Evolutionary conservation across 305 asterid species (phyloP).

Genomic region (Rubia tinctorum): DNA sequence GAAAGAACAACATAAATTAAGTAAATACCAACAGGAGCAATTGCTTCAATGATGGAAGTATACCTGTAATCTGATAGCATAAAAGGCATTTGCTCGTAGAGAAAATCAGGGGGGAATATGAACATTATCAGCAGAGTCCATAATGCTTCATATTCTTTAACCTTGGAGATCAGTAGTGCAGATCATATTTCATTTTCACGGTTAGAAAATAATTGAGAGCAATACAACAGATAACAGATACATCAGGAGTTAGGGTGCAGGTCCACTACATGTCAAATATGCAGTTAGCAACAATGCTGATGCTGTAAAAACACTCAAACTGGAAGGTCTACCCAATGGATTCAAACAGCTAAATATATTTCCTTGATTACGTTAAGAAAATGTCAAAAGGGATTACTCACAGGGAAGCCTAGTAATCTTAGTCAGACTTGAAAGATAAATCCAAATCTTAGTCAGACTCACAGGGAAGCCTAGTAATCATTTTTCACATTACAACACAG

Average conservation of each 20-base stretch:
- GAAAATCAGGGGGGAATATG: not conserved
- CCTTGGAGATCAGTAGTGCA: not conserved
- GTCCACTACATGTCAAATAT: not conserved
- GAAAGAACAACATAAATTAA: not conserved
- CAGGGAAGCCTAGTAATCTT: not conserved
- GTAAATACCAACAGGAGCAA: not conserved
- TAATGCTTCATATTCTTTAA: not conserved
- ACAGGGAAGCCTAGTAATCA: not conserved
- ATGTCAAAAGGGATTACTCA: not conserved
- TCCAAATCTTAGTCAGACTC: not conserved
- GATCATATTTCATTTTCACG: not conserved
- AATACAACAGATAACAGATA: not conserved
- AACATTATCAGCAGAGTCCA: not conserved
- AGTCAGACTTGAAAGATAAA: no score
- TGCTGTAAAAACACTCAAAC: not conserved
- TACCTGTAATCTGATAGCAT: not conserved
- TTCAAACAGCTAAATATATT: not conserved
- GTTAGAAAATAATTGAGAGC: not conserved
- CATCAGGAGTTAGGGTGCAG: not conserved
- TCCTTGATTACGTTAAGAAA: not conserved
- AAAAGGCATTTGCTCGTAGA: not conserved
- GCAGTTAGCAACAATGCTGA: not conserved
- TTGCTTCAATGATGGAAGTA: not conserved
- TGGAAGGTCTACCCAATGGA: not conserved
- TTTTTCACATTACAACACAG: not conserved